Base-by-base conservation (phyloP, 202 grass and related monocot species). In the Carex arenaria region DNA sequence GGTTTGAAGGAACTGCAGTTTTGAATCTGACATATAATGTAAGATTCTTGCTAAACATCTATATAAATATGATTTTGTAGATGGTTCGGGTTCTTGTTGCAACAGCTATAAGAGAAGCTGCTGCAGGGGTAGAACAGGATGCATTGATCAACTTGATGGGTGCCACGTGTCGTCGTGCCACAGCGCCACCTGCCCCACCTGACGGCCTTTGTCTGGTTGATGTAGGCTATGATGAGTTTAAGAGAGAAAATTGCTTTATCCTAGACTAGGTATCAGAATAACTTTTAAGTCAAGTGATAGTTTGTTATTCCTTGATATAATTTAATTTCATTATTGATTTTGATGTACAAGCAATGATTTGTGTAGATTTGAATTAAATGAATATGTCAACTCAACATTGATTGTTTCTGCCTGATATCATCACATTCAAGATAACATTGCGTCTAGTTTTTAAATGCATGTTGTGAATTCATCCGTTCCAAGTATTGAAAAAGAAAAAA, bases 21-120 rank as follows among this genome's bases (percentile, higher is more conserved):
- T 59, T 77, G 53, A 55, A 10, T 18, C 8, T 77, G 17, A 7
- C 34, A 19, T 77, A 10, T 45, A 45, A 20, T 45, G n/a, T 51
- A 14, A 55, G 22, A 54, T 75, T 77, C 52, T 76, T 57, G 72
- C 51, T 31, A 15, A 56, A 57, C 7, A 3, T 65, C 19, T 72
- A 2, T 53, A n/a, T 84, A 75, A 47, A 49, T 64, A 64, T 2
- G 4, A 61, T 3, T 53, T 5, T 86, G 54, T 84, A 94, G 95
- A 94, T 94, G 95, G 95, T 98, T 38, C 88, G 92, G 54, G 95
- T 98, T 72, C 84, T 98, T 19, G 90, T 98, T 7, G 92, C 92
- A 4, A 98, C 95, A 18, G 84, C 83, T 77, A 89, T 98, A 72
- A 94, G 95, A 84, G 95, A 98, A 87, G 95, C 92, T 38, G 92